Base-by-base conservation (phyloP, 441 rosid genomes). In the Eruca vesicaria region DNA sequence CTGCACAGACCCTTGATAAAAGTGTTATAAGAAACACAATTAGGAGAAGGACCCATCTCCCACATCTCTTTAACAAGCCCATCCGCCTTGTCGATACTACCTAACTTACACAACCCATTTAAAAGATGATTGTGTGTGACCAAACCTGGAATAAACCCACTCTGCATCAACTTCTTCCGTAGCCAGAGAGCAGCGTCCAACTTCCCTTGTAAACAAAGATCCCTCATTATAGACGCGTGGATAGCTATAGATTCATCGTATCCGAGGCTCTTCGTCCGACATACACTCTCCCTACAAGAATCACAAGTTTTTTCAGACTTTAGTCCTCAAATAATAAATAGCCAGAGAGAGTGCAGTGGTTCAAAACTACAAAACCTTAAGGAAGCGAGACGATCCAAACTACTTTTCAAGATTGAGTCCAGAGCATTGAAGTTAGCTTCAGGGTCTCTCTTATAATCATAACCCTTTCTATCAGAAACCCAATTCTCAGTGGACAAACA, bases 11-110 rank as follows among this genome's bases (percentile, higher is more conserved):
- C 94, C 66, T 79, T 87, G 68, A 91, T 86, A 41, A 79, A 73
- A 15, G 80, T 81, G 76, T 87, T 91, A 65, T 83, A 91, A 55
- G 97, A 84, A 26, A 82, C 90, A 80, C 74, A 69, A 5, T 85
- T 87, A 11, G 94, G 97, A 58, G 82, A 77, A 65, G 86, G 91
- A 63, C 91, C 92, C 62, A 74, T 78, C 78, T 89, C 90, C 71
- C 73, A 33, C 92, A 91, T 89, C 76, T 91, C 94, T 75, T 76
- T 77, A 65, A 91, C 59, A 69, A 91, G 82, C 69, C 72, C 77
- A 79, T 85, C 85, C 7, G 87, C 92, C 77, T 78, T 81, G 56
- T 78, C 90, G 48, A 89, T 38, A 33, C 81, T 43, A 68, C 88
- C 85, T 59, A 57, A 57, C 65, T 78, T 85, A 82, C 91, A 87